Conservation (phyloP, 108 stramenopile genomes). For the Pseudonitzschia multistriata region DNA sequence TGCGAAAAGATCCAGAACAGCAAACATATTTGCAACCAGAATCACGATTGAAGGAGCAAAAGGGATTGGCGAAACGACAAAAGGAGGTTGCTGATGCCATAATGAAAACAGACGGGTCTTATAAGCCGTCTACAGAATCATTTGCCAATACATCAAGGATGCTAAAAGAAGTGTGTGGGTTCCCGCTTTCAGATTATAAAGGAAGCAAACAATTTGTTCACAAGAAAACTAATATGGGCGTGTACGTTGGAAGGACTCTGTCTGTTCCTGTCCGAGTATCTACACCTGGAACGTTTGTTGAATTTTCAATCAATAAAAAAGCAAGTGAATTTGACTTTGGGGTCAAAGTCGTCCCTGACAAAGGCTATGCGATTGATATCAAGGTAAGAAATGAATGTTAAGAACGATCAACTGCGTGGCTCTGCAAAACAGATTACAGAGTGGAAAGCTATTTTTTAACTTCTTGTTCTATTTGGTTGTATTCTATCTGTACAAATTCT, state of each 20-base stretch:
- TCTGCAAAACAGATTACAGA: not conserved
- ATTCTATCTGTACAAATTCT: not conserved
- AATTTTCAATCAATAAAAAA: conserved; percentile 20
- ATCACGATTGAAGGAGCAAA: not conserved
- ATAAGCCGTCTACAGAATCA: not conserved
- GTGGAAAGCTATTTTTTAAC: not conserved
- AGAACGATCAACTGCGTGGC: not conserved
- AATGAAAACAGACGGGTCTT: conserved; percentile 1
- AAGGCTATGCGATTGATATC: conserved; percentile 3
- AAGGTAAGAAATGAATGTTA: conserved; percentile 5
- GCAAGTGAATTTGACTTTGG: conserved; percentile 7
- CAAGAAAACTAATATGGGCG: conserved; percentile 7
- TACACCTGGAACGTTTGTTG: conserved; percentile 10
- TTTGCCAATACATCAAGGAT: conserved; percentile 14
- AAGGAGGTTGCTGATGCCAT: conserved; percentile 8
- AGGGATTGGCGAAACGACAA: not conserved
- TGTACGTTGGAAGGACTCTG: conserved; percentile 11
- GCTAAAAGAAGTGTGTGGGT: conserved; percentile 12
- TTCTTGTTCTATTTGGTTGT: too few species aligned
- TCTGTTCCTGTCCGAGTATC: conserved; percentile 15
- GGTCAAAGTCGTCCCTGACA: conserved; percentile 1
- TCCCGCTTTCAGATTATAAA: not conserved
- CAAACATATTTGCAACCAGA: not conserved
- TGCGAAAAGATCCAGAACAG: not conserved
- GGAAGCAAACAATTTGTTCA: conserved; percentile 6